phyloP scores from a whole-genome alignment of 768 basidiomycete genomes.

The Agrocybe pediades region DNA sequence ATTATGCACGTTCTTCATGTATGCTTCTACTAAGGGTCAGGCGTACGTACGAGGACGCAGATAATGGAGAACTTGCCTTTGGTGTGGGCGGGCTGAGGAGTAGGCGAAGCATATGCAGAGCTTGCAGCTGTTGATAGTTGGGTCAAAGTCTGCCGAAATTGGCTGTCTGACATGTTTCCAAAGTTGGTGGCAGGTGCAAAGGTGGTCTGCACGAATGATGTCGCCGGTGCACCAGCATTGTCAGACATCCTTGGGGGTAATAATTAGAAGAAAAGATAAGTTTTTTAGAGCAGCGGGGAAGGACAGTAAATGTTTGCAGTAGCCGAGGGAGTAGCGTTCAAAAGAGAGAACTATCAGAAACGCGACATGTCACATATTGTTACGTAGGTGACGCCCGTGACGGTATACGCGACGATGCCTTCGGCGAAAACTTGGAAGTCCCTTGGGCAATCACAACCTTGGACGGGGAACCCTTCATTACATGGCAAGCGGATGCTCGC shows the following conservation, averaged over 20 bases:
- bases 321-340: not conserved
- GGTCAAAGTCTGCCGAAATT: conserved; percentile 63
- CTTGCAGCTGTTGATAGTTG: conserved; percentile 46
- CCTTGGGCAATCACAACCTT: not conserved
- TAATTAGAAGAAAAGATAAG: not conserved
- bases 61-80: conserved; percentile 30
- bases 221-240: conserved; percentile 19
- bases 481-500: conserved; percentile 27
- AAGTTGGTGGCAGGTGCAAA: conserved; percentile 28
- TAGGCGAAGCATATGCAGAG: conserved; percentile 42
- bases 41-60: not conserved
- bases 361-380: conserved; percentile 25
- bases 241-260: conserved; percentile 26
- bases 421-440: not conserved
- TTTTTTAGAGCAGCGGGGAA: not conserved
- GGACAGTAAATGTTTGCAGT: conserved; percentile 3
- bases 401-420: not conserved
- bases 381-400: conserved; percentile 16
- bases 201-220: conserved; percentile 17
- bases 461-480: conserved; percentile 1
- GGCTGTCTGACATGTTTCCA: conserved; percentile 58
- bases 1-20: conserved; percentile 69
- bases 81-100: conserved; percentile 34
- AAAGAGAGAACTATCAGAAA: conserved; percentile 14
- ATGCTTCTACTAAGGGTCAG: conserved; percentile 26